phyloP scores from a whole-genome alignment of 208 protist species.

The Herpetomonas samuelpessoai region DNA sequence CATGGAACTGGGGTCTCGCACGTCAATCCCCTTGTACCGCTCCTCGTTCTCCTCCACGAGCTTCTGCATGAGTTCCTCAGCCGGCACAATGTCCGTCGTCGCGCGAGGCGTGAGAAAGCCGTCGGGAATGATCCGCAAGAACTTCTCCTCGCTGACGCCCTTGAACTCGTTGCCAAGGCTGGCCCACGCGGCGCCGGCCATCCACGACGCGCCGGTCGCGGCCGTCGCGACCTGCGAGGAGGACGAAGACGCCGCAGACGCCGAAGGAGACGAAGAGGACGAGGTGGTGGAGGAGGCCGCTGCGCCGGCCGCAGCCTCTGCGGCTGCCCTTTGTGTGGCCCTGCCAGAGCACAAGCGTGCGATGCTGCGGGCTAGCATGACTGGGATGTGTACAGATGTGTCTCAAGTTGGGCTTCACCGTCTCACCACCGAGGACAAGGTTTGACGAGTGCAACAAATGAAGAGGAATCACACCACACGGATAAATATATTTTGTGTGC shows the following conservation, averaged over 20 bases:
- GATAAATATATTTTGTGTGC: too few relatives aligned
- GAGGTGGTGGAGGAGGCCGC: slow-evolving; percentile 2
- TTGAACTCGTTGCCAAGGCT: slow-evolving; percentile 81
- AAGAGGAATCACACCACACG: too few relatives aligned
- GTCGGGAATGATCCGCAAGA: slow-evolving; percentile 52
- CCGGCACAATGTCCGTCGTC: slow-evolving; percentile 66
- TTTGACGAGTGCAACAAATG: too few relatives aligned
- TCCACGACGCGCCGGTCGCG: slow-evolving; percentile 36
- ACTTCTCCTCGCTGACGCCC: slow-evolving; percentile 70
- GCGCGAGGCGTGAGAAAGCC: slow-evolving; percentile 75
- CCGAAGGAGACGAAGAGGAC: slow-evolving; percentile 6
- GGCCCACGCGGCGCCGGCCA: slow-evolving; percentile 81
- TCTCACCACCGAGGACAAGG: too few relatives aligned
- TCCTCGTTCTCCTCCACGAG: slow-evolving; percentile 69
- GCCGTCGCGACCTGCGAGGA: neutral
- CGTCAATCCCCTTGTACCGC: slow-evolving; percentile 78
- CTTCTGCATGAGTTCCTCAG: slow-evolving; percentile 55
- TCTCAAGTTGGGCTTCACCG: too few relatives aligned
- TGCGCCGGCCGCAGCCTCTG: neutral
- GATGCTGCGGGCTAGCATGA: slow-evolving; percentile 1
- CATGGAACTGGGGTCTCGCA: slow-evolving; percentile 77
- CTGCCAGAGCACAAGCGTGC: slow-evolving; percentile 1
- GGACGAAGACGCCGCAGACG: neutral
- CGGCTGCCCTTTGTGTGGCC: neutral
- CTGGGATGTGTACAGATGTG: too few relatives aligned